phyloP scores from a whole-genome alignment of 2,329 filamentous ascomycete species.

The Aspergillus sergii region DNA sequence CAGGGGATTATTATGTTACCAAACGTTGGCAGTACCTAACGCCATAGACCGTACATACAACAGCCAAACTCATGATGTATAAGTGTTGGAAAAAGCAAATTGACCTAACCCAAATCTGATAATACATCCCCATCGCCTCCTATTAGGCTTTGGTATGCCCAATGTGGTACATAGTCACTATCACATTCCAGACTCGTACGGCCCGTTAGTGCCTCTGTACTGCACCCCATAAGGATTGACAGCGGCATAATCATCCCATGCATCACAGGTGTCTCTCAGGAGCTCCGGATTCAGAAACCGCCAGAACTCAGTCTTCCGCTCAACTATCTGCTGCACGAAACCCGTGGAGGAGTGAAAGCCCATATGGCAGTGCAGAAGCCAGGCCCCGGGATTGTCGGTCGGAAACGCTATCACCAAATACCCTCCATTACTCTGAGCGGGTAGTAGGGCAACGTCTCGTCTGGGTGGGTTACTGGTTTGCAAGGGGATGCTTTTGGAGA shows the following conservation, averaged over 20 bases:
- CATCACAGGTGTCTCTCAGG: background rate
- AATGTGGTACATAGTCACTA: background rate
- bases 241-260: background rate
- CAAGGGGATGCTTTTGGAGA: constrained; percentile 28
- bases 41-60: too few species aligned
- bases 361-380: constrained; percentile 14
- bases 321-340: constrained; percentile 6
- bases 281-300: too few species aligned
- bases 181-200: background rate
- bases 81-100: too few species aligned
- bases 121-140: too few species aligned
- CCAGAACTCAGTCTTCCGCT: background rate
- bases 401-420: constrained; percentile 8
- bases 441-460: constrained; percentile 1
- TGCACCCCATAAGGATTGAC: background rate
- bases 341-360: constrained; percentile 1
- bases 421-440: background rate
- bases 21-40: too few species aligned
- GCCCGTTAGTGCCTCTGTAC: background rate
- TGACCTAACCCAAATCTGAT: too few species aligned
- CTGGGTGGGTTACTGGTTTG: constrained; percentile 10
- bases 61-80: too few species aligned
- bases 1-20: too few species aligned
- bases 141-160: too few species aligned
- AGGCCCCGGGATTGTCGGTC: constrained; percentile 9